Evolutionary conservation across 208 protist species (phyloP), one percentile per base, ranked within the genome.

Genomic region (Blastocrithidia nonstop): DNA sequence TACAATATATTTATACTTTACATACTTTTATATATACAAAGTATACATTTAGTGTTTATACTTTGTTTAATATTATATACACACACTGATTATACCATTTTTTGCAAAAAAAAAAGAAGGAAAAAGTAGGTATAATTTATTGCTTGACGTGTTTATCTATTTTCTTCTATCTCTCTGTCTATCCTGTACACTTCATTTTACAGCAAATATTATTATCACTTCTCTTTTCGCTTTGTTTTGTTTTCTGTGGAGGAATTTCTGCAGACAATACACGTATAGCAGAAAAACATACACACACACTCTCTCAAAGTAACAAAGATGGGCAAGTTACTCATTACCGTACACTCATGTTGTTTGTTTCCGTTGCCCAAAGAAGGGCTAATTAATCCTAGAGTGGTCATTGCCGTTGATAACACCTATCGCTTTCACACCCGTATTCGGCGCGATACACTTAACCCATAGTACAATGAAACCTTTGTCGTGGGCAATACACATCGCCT

Each of bases 401-500:
- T 87, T 15, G 52, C 61, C 13, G 77, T 91, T 3, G 82, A 87
- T 51, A 52, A 65, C 20, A 66, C 68, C 7, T 85, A 82, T 33
- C 57, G 66, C 27, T 91, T 91, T 53, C 58, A 68, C 23, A 87
- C 77, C 6, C 41, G 45, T 24, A 43, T 61, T 1, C 61, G 67
- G 29, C 35, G 54, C 1, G 60, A 73, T 54, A 66, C 56, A 17
- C 66, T 71, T 47, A 28, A 17, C 1, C 54, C 71, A 5, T 13
- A 33, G 9, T 92, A 68, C 46, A 47, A 71, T 26, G 74, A 86
- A n/a, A 71, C 55, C 17, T 92, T 92, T 36, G 41, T 66, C 17
- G 70, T 88, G 0, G 75, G 65, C 44, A 86, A 86, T 52, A 88
- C 75, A 9, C 74, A 92, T 44, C 71, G 68, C 27, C 49, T 86